A percentile compares a stretch with the other conserved stretches of the same genome.
Evolutionary conservation across 148 eudicot species (phyloP).

Genomic region (Silene conica): DNA sequence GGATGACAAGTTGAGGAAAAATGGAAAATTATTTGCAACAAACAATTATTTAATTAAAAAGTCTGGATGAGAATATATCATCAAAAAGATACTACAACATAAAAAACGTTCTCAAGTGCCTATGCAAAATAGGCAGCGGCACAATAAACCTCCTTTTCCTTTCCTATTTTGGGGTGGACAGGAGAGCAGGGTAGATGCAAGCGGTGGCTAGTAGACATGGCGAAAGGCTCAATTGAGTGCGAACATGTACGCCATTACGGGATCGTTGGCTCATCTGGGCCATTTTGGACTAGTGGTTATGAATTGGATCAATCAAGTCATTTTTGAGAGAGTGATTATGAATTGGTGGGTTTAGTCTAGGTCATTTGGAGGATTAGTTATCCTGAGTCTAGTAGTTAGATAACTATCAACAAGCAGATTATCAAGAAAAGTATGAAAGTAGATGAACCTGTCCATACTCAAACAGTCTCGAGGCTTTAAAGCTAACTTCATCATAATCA

Average conservation of each 20-base stretch:
- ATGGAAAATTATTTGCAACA: not conserved
- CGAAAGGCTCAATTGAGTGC: too few relatives aligned
- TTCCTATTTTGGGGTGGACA: not conserved
- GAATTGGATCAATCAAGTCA: too few relatives aligned
- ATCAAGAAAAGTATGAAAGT: slow-evolving; percentile 7
- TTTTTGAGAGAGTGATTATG: too few relatives aligned
- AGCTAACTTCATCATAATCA: slow-evolving; percentile 80
- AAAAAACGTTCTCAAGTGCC: not conserved
- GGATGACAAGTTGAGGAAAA: not conserved
- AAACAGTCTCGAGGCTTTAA: slow-evolving; percentile 69
- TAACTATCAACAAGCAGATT: not conserved
- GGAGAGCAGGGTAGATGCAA: not conserved
- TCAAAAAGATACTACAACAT: not conserved
- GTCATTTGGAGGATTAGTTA: too few relatives aligned
- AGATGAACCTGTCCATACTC: slow-evolving; percentile 81
- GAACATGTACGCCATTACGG: too few relatives aligned
- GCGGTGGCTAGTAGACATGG: not conserved
- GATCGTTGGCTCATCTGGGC: too few relatives aligned
- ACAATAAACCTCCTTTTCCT: too few relatives aligned
- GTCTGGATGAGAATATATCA: not conserved
- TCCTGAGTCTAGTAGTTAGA: not conserved
- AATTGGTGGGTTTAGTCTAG: too few relatives aligned
- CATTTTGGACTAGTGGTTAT: too few relatives aligned
- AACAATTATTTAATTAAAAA: slow-evolving; percentile 1
- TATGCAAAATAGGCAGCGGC: too few relatives aligned